phyloP scores from a whole-genome alignment of 2,329 filamentous ascomycete genomes.

The Rhytidhysteron rufulum region DNA sequence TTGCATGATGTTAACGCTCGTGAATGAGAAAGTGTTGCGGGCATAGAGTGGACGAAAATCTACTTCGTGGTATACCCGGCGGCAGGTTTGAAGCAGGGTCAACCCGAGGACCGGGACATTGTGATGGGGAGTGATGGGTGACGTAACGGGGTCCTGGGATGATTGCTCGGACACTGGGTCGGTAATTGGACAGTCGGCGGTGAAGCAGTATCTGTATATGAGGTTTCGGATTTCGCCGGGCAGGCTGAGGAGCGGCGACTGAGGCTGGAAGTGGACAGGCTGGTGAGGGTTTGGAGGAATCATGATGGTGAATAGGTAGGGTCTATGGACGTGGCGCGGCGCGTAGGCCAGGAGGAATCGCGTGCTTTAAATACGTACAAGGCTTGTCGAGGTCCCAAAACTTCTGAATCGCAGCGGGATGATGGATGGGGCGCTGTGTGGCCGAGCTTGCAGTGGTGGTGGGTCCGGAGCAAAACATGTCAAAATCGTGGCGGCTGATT shows the following conservation, averaged over 20 bases:
- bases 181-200: constrained; percentile 18
- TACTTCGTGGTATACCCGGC: constrained; percentile 29
- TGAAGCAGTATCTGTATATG: constrained; percentile 27
- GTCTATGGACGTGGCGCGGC: too few species aligned
- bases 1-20: constrained; percentile 22
- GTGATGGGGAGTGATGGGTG: constrained; percentile 4
- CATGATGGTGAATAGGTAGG: too few species aligned
- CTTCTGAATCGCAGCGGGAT: too few species aligned
- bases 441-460: too few species aligned
- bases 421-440: too few species aligned
- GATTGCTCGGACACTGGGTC: constrained; percentile 17
- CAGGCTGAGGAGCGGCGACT: constrained; percentile 28
- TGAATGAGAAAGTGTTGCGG: constrained; percentile 36
- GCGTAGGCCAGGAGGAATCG: background rate
- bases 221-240: constrained; percentile 33
- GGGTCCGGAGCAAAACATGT: too few species aligned
- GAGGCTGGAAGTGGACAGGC: constrained; percentile 21
- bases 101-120: constrained; percentile 14
- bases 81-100: constrained; percentile 34
- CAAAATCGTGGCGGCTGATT: too few species aligned
- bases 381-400: too few species aligned
- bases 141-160: constrained; percentile 1
- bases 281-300: constrained; percentile 8
- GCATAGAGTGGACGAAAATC: constrained; percentile 27
- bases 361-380: background rate